Evolutionary conservation across 768 basidiomycete species (phyloP), one percentile per base, ranked within the genome.

Genomic region (Mycena albidolilacea): DNA sequence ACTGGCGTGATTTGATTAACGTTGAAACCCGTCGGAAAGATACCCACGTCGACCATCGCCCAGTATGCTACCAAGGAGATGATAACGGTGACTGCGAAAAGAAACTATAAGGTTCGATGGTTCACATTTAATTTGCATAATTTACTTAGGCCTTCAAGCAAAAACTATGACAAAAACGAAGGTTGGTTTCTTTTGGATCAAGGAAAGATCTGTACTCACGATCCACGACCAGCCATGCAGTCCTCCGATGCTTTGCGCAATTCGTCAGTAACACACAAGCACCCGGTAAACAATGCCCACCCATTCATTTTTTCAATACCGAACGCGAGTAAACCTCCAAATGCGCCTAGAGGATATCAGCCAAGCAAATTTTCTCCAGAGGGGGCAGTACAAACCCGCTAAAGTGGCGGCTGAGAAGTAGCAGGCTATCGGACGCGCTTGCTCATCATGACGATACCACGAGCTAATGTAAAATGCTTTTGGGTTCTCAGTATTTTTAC

Each of bases 341-440:
- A 87, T 1, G 84, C 86, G 67, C 85, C 84, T 79, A 54, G 14
- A 52, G 8, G 48, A 19, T 46, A 61, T 19, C 50, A 64, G 38
- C 35, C 35, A 65, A 37, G 46, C 6, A 1, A 38, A 30, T 12
- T 44, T 12, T 23, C n/a, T 23, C 14, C n/a, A 0, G 7, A 64
- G 1, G 5, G 44, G 30, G 2, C 1, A 43, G 57, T 59, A 65
- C 78, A 17, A 41, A 79, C 87, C 89, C 7, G 89, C 84, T 10
- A 87, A 77, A 3, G 88, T 89, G 3, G 90, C 88, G 38, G 89
- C 87, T 11, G 87, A 86, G 78, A 90, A 90, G 81, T 90, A 90
- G 54, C 89, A 78, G 5, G 90, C 87, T 59, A 90, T 83, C 5
- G 89, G 88, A 75, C 82, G 80, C 17, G 86, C 88, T 72, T 89